Base-by-base conservation (phyloP, 2,329 filamentous ascomycete genomes). In the Stemphylium vesicarium region DNA sequence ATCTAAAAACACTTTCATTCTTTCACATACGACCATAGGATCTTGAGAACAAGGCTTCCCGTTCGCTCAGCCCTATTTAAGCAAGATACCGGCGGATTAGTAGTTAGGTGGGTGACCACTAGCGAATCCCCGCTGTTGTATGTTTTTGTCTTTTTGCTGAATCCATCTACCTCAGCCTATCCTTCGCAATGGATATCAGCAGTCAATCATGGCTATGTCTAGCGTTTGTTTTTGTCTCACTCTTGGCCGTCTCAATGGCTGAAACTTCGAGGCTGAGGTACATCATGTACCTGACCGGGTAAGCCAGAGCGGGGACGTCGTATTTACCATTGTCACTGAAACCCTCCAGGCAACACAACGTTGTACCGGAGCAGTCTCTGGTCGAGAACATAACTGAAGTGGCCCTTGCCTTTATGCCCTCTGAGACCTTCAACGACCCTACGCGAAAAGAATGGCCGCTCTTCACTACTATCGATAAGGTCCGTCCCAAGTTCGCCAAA, bases 401-500 rank as follows among this genome's bases (percentile, higher is more conserved):
- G 0, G 60, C 62, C 6, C 56, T 74, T 3, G 71, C 71, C 3
- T 74, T 74, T 36, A 73, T 74, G 67, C 60, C 58, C 0, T 63
- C 71, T 11, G 63, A 62, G 4, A 60, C 56, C 3, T 73, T 73
- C 59, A 72, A 74, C 29, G 49, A 64, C 2, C 61, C 54, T 0
- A 20, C 60, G 13, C 64, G 57, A 26, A 42, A 32, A 5, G 49
- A 59, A 6, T 73, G 65, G 64, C 65, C 69, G 8, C 46, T 73
- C 0, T 74, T 72, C 32, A 71, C 68, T 1, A 60, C 62, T 0
- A 54, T 73, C 2, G 53, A 62, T 10, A 57, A 64, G n/a, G 60
- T 63, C 1, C 59, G 69, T 3, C 31, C 75, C 1, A 76, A 83
- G 13, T 88, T 88, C 45, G 41, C 64, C 0, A 6, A 37, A 8